Base-by-base conservation (phyloP, 495 filamentous ascomycete species). In the Gamarada debralockiae region DNA sequence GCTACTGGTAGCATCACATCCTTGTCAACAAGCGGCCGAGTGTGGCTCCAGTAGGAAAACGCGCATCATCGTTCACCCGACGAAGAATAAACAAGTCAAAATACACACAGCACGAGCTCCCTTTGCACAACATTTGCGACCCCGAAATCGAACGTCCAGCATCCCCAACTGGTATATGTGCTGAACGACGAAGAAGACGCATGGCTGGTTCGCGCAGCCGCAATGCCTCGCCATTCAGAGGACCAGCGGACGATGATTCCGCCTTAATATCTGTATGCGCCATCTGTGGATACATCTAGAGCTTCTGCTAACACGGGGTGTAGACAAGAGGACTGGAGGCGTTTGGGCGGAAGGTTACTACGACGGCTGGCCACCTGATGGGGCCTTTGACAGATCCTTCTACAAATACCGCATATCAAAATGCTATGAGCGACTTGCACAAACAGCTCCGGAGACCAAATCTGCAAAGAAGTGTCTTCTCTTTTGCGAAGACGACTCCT, bases 331-430 rank as follows among this genome's bases (percentile, higher is more conserved):
- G 92, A 57, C 72, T 99, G 56, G 90, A 96, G 70, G 89, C 91
- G 33, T 96, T 99, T 70, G 82, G 89, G 47, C 82, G 91, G 60
- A 99, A 96, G 72, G 91, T 99, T 51, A 92, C 92, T 22, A 89
- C 89, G 20, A 97, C 93, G 15, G 95, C 93, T 36, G 86, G 83
- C 64, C 90, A 95, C 65, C 75, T 99, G 56, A 90, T 96, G 48
- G 84, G 81, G 45, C 84, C 85, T 23, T 61, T 81, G 33, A 70
- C 78, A 50, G 89, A 92, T 59, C 70, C 68, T 41, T 66, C 63
- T 41, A 68, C 77, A 18, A 80, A 80, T 66, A 69, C 75, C 29
- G 82, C 82, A 60, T 97, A 96, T 68, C 83, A 90, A 56, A 80
- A 76, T 73, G 92, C 93, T 60, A 86, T 99, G 82, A 82, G 73